Evolutionary conservation across 1,139 yeast species (phyloP), one percentile per base, ranked within the genome.

Genomic region (Candida sojae): DNA sequence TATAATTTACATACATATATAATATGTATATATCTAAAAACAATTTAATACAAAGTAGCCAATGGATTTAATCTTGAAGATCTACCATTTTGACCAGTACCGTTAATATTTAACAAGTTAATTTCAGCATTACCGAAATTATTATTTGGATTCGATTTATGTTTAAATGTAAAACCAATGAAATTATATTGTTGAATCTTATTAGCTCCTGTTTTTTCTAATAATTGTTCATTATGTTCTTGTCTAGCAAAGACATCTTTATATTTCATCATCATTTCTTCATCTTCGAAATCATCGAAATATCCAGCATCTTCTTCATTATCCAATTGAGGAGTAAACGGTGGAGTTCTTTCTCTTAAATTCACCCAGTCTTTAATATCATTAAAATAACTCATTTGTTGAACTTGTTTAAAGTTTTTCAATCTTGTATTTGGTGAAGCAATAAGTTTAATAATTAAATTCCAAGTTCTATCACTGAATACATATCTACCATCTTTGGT

Each of bases 281-380:
- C 98, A 66, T 90, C 95, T 53, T 89, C 91, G 64, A 95, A 95
- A 66, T 95, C 99, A 68, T 95, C 99, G 66, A 95, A 95, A 70
- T 95, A 95, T 1, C 99, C 99, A 0, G 98, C 98, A 70, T 95
- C 99, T 54, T 92, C 95, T 62, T 95, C 99, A 53, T 91, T 88
- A 63, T 93, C 98, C 54, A 95, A 77, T 62, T 95, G 97, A 1
- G 99, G 99, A 29, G 95, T 88, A 67, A 95, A 95, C 28, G 99
- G 99, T 4, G 99, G 97, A 23, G 84, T 77, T 53, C 83, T 79
- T 33, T 70, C 71, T 60, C 97, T 81, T 56, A 95, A 69, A 26
- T 70, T 70, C 4, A 77, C 81, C 86, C 96, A 93, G 60, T 88
- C 85, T 17, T 53, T 55, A 29, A 91, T 82, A 58, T 92, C 98